Evolutionary conservation across 495 filamentous ascomycete genomes (phyloP).

Genomic region (Tuber melanosporum): DNA sequence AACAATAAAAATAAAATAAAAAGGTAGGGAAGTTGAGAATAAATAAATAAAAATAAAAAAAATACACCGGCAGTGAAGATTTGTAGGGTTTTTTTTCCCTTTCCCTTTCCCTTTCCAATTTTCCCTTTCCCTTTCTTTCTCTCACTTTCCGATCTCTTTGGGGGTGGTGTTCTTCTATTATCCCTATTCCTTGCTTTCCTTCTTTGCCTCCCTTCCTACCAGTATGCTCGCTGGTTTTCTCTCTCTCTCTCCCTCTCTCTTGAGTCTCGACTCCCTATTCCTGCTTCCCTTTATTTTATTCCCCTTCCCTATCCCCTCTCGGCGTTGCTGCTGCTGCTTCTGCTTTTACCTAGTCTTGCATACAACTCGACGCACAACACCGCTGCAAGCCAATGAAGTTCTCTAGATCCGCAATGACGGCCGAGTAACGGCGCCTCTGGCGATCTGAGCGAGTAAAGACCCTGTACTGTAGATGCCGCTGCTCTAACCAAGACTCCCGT

Average conservation of each 20-base stretch:
- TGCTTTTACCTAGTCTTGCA: conserved; percentile 23
- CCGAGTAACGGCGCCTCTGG: conserved; percentile 32
- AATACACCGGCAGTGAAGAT: conserved; percentile 23
- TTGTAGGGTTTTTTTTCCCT: conserved; percentile 17
- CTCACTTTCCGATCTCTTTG: background rate
- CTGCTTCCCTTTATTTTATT: conserved; percentile 7
- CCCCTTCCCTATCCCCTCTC: background rate
- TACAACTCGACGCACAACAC: conserved; percentile 32
- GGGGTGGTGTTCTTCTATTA: conserved; percentile 8
- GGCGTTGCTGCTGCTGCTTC: conserved; percentile 2
- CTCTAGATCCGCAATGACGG: conserved; percentile 34
- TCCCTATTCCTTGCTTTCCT: conserved; percentile 18
- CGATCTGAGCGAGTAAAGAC: conserved; percentile 27
- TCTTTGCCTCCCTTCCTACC: background rate
- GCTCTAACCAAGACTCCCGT: conserved; percentile 23
- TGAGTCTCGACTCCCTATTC: conserved; percentile 14
- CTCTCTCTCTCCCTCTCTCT: background rate
- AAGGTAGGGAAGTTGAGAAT: conserved; percentile 9
- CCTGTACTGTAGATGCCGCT: conserved; percentile 23
- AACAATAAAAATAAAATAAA: conserved; percentile 11
- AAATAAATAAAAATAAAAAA: conserved; percentile 21
- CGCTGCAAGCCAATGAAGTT: conserved; percentile 39
- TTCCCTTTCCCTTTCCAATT: conserved; percentile 13
- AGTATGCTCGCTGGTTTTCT: background rate
- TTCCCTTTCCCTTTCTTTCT: conserved; percentile 8